A percentile compares a stretch with the other conserved stretches of the same genome.
phyloP scores from a whole-genome alignment of 148 eudicot species.

The Arctostaphylos glauca region DNA sequence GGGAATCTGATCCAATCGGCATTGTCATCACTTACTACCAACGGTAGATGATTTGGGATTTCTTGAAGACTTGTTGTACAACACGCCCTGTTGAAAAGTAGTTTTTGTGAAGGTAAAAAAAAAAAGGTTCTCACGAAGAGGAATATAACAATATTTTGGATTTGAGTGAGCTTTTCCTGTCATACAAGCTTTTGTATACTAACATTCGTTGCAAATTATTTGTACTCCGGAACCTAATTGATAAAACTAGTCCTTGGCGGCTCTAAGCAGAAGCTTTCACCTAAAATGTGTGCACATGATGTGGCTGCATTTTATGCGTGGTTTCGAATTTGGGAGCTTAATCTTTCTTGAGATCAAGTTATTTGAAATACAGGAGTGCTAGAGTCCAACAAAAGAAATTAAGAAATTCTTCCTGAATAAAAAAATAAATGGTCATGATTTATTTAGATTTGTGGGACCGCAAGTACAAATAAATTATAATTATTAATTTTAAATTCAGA shows the following conservation, averaged over 20 bases:
- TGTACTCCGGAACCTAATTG: neutral
- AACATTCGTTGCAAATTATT: neutral
- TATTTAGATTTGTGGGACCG: too few species aligned
- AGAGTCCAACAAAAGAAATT: too few species aligned
- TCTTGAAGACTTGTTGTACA: neutral
- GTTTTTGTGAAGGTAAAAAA: neutral
- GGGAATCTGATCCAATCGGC: constrained; percentile 52
- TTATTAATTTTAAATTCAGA: too few species aligned
- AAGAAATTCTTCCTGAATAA: too few species aligned
- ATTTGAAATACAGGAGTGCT: too few species aligned
- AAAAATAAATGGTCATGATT: too few species aligned
- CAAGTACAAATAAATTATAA: too few species aligned
- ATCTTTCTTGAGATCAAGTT: neutral
- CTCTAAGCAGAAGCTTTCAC: neutral
- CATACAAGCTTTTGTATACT: neutral
- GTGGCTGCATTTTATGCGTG: neutral
- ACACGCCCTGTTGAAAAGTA: neutral
- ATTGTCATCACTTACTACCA: constrained; percentile 41
- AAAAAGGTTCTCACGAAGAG: neutral
- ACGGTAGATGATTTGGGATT: constrained; percentile 23
- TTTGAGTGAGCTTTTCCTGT: neutral
- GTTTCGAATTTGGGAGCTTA: neutral
- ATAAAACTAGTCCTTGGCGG: neutral
- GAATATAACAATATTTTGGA: neutral
- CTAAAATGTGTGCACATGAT: neutral